A percentile compares a stretch with the other conserved stretches of the same genome.
Evolutionary conservation across 768 basidiomycete species (phyloP).

Genomic region (Filobasidium wieringae): DNA sequence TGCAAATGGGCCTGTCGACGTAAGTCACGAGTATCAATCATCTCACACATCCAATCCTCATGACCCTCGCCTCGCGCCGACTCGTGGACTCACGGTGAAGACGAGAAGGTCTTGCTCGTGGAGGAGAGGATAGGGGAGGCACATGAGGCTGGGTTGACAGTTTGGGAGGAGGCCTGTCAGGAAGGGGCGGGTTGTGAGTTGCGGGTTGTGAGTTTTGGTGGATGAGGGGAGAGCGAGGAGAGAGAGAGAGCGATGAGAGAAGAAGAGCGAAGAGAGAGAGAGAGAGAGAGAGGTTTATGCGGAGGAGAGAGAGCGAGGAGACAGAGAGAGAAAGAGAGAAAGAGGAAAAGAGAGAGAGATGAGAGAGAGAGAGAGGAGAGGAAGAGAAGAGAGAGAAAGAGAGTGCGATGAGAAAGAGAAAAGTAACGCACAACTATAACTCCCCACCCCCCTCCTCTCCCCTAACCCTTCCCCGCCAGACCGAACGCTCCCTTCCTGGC

Average conservation of each 20-base stretch:
- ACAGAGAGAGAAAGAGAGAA: too few species aligned
- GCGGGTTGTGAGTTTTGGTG: too few species aligned
- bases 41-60: neutral
- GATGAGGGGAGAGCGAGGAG: too few species aligned
- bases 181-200: too few species aligned
- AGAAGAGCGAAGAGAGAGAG: too few species aligned
- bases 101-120: neutral
- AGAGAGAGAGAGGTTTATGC: too few species aligned
- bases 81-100: neutral
- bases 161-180: neutral
- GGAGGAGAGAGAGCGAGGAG: too few species aligned
- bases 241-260: too few species aligned
- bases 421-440: neutral
- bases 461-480: neutral
- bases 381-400: too few species aligned
- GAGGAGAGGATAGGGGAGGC: neutral
- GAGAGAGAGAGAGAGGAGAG: too few species aligned
- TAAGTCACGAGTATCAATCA: neutral
- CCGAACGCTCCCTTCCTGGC: neutral
- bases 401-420: neutral
- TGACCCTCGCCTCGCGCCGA: neutral
- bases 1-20: neutral
- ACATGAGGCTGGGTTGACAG: neutral
- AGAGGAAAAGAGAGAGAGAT: too few species aligned
- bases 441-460: neutral